Evolutionary conservation across 805 yeast species (phyloP).

Genomic region (Candida ovalis): DNA sequence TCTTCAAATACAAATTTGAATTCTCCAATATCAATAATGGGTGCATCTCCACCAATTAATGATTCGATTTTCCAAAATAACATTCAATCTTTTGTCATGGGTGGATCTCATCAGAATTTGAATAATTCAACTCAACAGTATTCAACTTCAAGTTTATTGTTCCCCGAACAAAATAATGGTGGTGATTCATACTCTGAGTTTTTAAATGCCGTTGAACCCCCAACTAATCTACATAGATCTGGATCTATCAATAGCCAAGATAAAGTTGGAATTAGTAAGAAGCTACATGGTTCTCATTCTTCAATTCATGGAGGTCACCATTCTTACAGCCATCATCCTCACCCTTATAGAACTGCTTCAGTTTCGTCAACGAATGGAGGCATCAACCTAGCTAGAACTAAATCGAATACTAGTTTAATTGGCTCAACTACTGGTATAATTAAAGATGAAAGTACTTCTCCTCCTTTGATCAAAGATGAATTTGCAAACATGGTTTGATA

Average conservation of each 20-base stretch:
- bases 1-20: constrained; percentile 3
- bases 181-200: constrained; percentile 13
- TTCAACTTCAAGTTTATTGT: background rate
- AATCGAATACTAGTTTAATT: background rate
- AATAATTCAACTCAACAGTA: background rate
- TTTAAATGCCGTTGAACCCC: constrained; percentile 12
- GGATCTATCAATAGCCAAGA: constrained; percentile 9
- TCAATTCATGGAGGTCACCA: constrained; percentile 11
- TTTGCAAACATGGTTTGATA: background rate
- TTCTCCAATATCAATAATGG: constrained; percentile 16
- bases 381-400: background rate
- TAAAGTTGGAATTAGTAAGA: constrained; percentile 2
- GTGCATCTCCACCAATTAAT: constrained; percentile 12
- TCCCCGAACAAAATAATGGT: background rate
- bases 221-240: constrained; percentile 16
- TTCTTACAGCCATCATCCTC: constrained; percentile 21
- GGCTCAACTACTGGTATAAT: background rate
- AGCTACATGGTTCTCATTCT: constrained; percentile 6
- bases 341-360: constrained; percentile 21
- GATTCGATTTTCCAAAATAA: background rate
- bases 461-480: background rate
- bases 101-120: background rate
- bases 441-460: too few species aligned
- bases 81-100: background rate
- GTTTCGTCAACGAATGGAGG: constrained; percentile 5